Evolutionary conservation across 139 green algal species (phyloP), one percentile per base, ranked within the genome.

Genomic region (Closterium sp.): DNA sequence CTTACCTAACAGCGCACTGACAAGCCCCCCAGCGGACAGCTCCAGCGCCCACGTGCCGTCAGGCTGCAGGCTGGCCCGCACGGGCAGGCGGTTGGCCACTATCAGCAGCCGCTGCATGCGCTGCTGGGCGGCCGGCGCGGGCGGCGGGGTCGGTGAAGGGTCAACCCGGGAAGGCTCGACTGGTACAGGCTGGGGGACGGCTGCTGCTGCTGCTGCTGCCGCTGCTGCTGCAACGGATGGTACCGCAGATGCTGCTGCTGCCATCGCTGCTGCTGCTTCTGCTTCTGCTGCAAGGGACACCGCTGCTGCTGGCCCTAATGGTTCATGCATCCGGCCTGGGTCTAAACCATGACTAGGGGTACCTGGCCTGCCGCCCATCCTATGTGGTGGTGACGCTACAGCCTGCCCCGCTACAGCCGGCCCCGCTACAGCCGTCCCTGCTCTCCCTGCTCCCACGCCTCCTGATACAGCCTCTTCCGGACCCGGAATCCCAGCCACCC

Each of bases 1-100:
- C 7, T 50, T 70, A 94, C 92, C 92, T 30, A 98, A 97, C 0
- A 99, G 95, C 9, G 98, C 98, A 84, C 95, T 97, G 11, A 99
- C 98, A 84, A 99, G 95, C 2, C 98, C 98, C 19, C 98, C 98
- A 6, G 97, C 97, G 90, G 95, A 98, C 79, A 98, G 95, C 95
- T 98, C 96, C 85, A 99, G 95, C 70, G 96, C 93, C 98, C 98
- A 99, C 2, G 91, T 92, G 1, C 98, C 97, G 9, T 96, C 91
- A 6, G 87, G 85, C 70, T 97, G 96, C 87, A 96, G 95, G 92
- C 94, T 96, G 29, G 97, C 98, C 0, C 96, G 98, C 0, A 99
- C 97, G 0, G 98, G 98, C 73, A 99, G 96, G 2, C 98, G 95
- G 92, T 99, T 99, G 85, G 98, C 98, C 17, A 99, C 97, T 2